A percentile compares a stretch with the other conserved stretches of the same genome.
Evolutionary conservation across 345 rosid genomes (phyloP).

Genomic region (Eucalyptus pauciflora): DNA sequence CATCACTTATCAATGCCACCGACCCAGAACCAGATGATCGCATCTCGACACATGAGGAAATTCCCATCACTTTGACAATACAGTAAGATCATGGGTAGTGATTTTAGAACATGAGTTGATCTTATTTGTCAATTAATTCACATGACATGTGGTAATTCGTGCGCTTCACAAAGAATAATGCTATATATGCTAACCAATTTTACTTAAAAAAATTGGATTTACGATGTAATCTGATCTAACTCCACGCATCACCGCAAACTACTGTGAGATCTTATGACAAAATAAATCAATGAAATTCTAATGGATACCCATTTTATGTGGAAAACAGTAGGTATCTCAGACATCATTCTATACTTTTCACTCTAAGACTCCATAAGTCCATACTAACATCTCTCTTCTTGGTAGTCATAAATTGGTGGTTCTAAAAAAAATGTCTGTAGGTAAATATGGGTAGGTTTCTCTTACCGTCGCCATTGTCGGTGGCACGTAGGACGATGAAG

Average conservation of each 20-base stretch:
- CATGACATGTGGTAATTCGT: background rate
- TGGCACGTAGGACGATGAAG: constrained; percentile 35
- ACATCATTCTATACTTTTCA: background rate
- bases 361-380: background rate
- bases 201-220: background rate
- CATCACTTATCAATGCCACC: background rate
- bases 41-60: background rate
- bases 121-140: background rate
- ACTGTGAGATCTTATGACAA: background rate
- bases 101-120: background rate
- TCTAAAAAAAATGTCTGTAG: background rate
- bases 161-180: background rate
- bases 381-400: background rate
- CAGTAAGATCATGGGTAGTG: background rate
- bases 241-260: background rate
- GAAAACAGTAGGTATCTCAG: background rate
- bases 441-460: background rate
- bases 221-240: background rate
- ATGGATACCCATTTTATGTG: background rate
- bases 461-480: constrained; percentile 49
- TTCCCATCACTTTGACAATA: background rate
- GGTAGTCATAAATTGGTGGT: background rate
- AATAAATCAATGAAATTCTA: background rate
- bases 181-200: background rate
- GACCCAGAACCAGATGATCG: background rate